phyloP scores from a whole-genome alignment of 1,139 yeast genomes.

The Tardiomyces blankii region DNA sequence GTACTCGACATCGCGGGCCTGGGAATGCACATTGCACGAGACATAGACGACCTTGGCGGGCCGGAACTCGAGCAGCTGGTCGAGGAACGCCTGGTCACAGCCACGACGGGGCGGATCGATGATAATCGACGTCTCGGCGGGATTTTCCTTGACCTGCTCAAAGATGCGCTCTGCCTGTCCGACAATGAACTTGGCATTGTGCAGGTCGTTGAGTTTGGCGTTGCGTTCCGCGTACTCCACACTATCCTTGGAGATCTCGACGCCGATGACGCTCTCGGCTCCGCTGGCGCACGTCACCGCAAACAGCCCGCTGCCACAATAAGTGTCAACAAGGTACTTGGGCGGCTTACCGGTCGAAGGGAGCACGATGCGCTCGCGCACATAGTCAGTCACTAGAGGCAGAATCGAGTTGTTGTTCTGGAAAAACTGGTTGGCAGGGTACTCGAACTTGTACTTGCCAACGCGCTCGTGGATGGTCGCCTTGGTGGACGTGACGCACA shows the following conservation, averaged over 20 bases:
- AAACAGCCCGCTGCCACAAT: conserved; percentile 94
- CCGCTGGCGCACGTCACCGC: conserved; percentile 75
- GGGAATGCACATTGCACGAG: conserved; percentile 95
- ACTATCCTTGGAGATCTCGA: conserved; percentile 86
- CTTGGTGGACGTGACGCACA: conserved; percentile 55
- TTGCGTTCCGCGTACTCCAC: conserved; percentile 79
- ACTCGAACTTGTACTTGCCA: conserved; percentile 60
- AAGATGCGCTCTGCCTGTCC: conserved; percentile 92
- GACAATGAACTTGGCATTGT: conserved; percentile 71
- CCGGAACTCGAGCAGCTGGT: conserved; percentile 69
- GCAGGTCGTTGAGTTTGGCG: conserved; percentile 62
- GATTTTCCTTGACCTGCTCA: conserved; percentile 62
- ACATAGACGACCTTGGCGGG: conserved; percentile 87
- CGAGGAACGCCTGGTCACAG: conserved; percentile 77
- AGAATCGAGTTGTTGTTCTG: conserved; percentile 90
- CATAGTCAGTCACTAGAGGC: conserved; percentile 73
- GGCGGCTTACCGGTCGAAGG: conserved; percentile 30
- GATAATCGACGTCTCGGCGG: conserved; percentile 71
- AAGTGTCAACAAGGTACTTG: conserved; percentile 80
- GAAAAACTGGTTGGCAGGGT: conserved; percentile 90
- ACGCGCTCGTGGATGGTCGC: conserved; percentile 74
- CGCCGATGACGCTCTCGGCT: conserved; percentile 80
- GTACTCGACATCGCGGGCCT: conserved; percentile 86
- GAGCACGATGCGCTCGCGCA: conserved; percentile 52
- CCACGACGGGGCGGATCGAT: conserved; percentile 98